These are phyloP conservation scores for Teratosphaeria nubilosa DNA, from an alignment of 2,329 filamentous ascomycete genomes.

Conservation along the genomic window DNA sequence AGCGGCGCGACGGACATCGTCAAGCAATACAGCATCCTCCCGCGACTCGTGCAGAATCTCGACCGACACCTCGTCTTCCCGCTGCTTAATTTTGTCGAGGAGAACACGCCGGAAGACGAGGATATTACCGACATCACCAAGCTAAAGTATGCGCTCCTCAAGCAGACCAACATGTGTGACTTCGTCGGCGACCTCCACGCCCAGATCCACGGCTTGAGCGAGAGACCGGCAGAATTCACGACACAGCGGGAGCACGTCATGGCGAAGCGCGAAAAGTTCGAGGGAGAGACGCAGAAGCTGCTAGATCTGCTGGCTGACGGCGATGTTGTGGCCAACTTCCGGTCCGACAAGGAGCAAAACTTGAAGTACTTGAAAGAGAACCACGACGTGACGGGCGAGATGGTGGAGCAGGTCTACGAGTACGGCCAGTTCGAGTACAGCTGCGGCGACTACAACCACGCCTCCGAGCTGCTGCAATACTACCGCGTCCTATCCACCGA, in stretches of 20 bases:
- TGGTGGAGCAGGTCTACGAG: slow-evolving; percentile 92
- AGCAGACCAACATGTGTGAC: slow-evolving; percentile 98
- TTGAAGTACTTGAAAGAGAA: slow-evolving; percentile 96
- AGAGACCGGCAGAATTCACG: slow-evolving; percentile 73
- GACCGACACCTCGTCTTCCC: slow-evolving; percentile 96
- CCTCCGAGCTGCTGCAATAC: slow-evolving; percentile 88
- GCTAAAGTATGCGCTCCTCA: slow-evolving; percentile 86
- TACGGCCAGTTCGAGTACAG: slow-evolving; percentile 97
- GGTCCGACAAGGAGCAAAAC: slow-evolving; percentile 97
- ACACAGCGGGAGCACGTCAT: slow-evolving; percentile 86
- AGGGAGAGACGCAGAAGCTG: slow-evolving; percentile 82
- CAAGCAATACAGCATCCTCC: slow-evolving; percentile 69
- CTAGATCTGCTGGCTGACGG: slow-evolving; percentile 77
- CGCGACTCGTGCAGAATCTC: slow-evolving; percentile 81
- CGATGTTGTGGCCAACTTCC: slow-evolving; percentile 79
- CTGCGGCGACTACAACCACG: slow-evolving; percentile 85
- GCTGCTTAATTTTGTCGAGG: slow-evolving; percentile 81
- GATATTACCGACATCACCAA: slow-evolving; percentile 67
- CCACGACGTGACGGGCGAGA: slow-evolving; percentile 86
- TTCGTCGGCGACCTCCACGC: slow-evolving; percentile 88
- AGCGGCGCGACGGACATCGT: slow-evolving; percentile 37
- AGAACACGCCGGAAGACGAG: slow-evolving; percentile 68
- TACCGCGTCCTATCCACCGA: slow-evolving; percentile 97
- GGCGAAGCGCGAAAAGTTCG: slow-evolving; percentile 68
- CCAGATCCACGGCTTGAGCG: slow-evolving; percentile 71